Evolutionary conservation across 495 filamentous ascomycete species (phyloP).

Genomic region (Aspergillus ostianus): DNA sequence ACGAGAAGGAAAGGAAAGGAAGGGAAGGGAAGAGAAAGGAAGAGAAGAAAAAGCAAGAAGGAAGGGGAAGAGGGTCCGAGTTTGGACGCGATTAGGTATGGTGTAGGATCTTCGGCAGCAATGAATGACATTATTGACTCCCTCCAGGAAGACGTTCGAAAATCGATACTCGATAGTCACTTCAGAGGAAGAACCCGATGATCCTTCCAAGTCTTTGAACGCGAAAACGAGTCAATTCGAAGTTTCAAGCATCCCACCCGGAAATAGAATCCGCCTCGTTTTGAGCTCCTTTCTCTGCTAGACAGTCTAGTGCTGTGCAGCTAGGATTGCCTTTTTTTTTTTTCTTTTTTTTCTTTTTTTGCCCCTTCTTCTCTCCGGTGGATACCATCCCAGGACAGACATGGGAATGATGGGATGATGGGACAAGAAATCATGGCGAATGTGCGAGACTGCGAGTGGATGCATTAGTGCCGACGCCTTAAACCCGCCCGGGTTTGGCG

Average conservation of each 20-base stretch:
- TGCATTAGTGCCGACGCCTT: not conserved
- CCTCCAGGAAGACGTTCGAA: too few species aligned
- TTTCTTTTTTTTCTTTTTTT: too few species aligned
- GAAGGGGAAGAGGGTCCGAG: not conserved
- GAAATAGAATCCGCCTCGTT: not conserved
- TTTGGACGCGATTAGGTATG: not conserved
- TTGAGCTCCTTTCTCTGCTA: not conserved
- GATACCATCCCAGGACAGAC: not conserved
- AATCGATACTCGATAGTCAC: too few species aligned
- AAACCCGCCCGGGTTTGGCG: not conserved
- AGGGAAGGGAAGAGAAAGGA: too few species aligned
- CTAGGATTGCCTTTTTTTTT: too few species aligned
- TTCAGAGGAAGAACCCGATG: too few species aligned
- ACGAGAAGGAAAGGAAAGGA: too few species aligned
- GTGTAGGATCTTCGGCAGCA: too few species aligned
- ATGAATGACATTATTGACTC: too few species aligned
- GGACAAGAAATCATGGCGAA: not conserved
- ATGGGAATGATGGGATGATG: too few species aligned
- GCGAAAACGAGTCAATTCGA: too few species aligned
- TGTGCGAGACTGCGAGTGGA: not conserved
- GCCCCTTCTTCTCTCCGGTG: not conserved
- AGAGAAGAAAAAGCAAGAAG: not conserved
- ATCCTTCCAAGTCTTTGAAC: not conserved
- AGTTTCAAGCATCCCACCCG: not conserved
- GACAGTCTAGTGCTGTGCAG: not conserved